Percentiles rank a stretch among this genome's conserved stretches.
Conservation (phyloP, 331 rosid species). For the Telfairia occidentalis region DNA sequence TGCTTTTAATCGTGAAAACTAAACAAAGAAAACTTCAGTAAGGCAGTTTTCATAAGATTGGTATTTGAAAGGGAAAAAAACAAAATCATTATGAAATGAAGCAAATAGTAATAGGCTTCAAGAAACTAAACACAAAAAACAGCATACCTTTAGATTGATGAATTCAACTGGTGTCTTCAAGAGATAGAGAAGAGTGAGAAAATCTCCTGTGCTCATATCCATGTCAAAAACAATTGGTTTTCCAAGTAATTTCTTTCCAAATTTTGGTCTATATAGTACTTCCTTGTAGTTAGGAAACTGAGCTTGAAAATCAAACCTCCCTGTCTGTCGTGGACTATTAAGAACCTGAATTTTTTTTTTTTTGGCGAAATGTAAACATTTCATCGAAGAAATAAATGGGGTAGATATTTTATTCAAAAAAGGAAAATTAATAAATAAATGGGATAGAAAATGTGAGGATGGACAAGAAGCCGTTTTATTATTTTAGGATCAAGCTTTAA, state of each 20-base stretch:
- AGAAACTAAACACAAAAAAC: not conserved
- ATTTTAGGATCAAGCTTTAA: not conserved
- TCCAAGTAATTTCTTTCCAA: constrained; percentile 36
- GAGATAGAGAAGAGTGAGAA: constrained; percentile 68
- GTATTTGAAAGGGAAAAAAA: not conserved
- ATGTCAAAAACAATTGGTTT: constrained; percentile 72
- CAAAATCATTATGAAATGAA: not conserved
- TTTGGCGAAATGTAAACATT: not conserved
- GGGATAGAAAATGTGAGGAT: not conserved
- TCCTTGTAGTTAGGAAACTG: constrained; percentile 65
- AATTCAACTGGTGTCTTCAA: constrained; percentile 68
- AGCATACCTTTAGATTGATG: constrained; percentile 59
- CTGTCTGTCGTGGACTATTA: constrained; percentile 39
- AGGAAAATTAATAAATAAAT: no score
- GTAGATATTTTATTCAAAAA: no score
- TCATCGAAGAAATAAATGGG: not conserved
- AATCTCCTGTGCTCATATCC: constrained; percentile 99
- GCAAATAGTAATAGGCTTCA: not conserved
- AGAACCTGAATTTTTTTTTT: constrained; percentile 33
- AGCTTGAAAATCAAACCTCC: constrained; percentile 62
- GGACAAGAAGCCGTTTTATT: not conserved
- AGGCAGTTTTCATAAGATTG: not conserved
- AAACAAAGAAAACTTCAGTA: not conserved
- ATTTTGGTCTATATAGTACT: constrained; percentile 43
- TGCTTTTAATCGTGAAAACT: not conserved